A percentile compares a stretch with the other conserved stretches of the same genome.
phyloP scores from a whole-genome alignment of 306 rosid species.

The Pterocarpus macrocarpus region DNA sequence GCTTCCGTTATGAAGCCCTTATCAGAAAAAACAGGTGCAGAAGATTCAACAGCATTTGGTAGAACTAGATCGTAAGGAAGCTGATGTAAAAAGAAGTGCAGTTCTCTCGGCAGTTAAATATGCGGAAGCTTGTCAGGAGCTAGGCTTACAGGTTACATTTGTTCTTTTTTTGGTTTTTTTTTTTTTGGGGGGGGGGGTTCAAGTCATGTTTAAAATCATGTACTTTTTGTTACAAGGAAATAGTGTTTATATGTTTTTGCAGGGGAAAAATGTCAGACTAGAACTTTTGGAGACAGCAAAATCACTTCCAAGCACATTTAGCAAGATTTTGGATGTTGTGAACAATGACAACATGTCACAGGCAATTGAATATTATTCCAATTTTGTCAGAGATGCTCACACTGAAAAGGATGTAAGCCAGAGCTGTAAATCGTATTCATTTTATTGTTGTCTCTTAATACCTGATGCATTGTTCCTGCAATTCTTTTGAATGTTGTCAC shows the following conservation, averaged over 20 bases:
- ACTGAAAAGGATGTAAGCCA: conserved; percentile 79
- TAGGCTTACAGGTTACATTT: conserved; percentile 84
- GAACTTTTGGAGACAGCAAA: conserved; percentile 92
- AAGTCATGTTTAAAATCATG: not conserved
- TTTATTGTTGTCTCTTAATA: conserved; percentile 29
- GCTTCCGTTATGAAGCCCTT: conserved; percentile 69
- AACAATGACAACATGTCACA: conserved; percentile 68
- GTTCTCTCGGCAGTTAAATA: conserved; percentile 82
- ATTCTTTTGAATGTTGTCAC: conserved; percentile 17
- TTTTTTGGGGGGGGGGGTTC: not conserved
- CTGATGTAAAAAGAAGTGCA: conserved; percentile 88
- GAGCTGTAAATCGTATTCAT: conserved; percentile 27
- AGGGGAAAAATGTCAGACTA: conserved; percentile 83
- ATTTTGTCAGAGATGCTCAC: conserved; percentile 89
- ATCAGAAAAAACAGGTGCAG: conserved; percentile 91
- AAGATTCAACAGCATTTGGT: conserved; percentile 92
- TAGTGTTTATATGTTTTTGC: conserved; percentile 44
- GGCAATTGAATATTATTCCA: conserved; percentile 85
- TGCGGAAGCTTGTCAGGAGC: conserved; percentile 96
- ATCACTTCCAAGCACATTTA: conserved; percentile 84
- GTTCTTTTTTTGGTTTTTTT: too few species aligned
- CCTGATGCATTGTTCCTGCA: conserved; percentile 28
- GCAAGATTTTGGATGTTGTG: conserved; percentile 74
- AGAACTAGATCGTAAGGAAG: conserved; percentile 95
- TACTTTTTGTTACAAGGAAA: conserved; percentile 14